A percentile compares a stretch with the other conserved stretches of the same genome.
These are phyloP conservation scores for Annulohypoxylon truncatum DNA, from an alignment of 2,329 filamentous ascomycete species.

Conservation along the genomic window DNA sequence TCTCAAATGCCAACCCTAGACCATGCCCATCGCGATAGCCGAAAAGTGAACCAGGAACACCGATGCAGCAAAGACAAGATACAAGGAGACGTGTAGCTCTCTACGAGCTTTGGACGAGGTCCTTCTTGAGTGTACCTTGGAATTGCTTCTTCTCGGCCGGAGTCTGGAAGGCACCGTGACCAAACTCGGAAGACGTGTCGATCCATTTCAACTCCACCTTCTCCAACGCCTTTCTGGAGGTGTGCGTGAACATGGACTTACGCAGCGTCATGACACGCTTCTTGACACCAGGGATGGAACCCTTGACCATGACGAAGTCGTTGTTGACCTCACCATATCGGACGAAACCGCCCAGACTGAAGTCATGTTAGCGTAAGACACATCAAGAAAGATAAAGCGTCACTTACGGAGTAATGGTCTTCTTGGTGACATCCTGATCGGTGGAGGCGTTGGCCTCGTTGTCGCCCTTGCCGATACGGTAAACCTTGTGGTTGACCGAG, in stretches of 20 bases:
- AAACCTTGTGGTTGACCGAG: slow-evolving; percentile 99
- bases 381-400: neutral
- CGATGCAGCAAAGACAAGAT: slow-evolving; percentile 64
- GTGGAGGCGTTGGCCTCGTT: slow-evolving; percentile 95
- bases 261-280: slow-evolving; percentile 99
- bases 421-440: slow-evolving; percentile 97
- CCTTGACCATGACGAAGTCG: slow-evolving; percentile 98
- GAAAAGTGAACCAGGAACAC: slow-evolving; percentile 64
- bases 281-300: slow-evolving; percentile 96
- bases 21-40: slow-evolving; percentile 50
- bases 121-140: slow-evolving; percentile 99
- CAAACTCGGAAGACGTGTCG: slow-evolving; percentile 99
- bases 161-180: slow-evolving; percentile 99
- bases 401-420: slow-evolving; percentile 99
- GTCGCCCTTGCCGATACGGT: slow-evolving; percentile 94
- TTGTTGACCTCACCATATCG: slow-evolving; percentile 99
- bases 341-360: slow-evolving; percentile 97
- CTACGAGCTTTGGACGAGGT: slow-evolving; percentile 67
- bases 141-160: slow-evolving; percentile 97
- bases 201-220: slow-evolving; percentile 99
- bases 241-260: slow-evolving; percentile 99
- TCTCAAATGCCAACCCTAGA: slow-evolving; percentile 51
- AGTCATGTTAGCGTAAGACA: slow-evolving; percentile 50
- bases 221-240: slow-evolving; percentile 93
- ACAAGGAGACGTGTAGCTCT: slow-evolving; percentile 56